A percentile compares a stretch with the other conserved stretches of the same genome.
phyloP scores from a whole-genome alignment of 306 rosid genomes.

The Comarum palustre region DNA sequence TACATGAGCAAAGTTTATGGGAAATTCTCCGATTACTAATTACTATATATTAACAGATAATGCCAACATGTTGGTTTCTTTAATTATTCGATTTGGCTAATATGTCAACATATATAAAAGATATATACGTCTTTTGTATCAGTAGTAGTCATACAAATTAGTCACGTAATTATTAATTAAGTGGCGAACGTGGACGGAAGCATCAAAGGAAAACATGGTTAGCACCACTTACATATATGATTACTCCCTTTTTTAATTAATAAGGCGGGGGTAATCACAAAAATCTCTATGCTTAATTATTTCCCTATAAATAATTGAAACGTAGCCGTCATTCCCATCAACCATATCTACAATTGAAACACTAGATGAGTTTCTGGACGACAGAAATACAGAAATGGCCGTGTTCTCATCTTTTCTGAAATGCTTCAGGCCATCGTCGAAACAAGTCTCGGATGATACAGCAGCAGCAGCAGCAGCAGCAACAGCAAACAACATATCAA shows the following conservation, averaged over 20 bases:
- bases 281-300: background rate
- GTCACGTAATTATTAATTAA: background rate
- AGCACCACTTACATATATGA: too few species aligned
- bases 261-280: too few species aligned
- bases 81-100: background rate
- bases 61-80: background rate
- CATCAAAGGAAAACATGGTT: background rate
- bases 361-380: too few species aligned
- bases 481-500: background rate
- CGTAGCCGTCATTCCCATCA: background rate
- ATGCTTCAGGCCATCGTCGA: constrained; percentile 8
- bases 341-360: background rate
- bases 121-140: background rate
- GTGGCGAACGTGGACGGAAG: background rate
- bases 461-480: background rate
- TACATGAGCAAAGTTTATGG: background rate
- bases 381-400: background rate
- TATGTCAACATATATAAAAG: background rate
- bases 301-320: background rate
- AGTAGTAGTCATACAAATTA: background rate
- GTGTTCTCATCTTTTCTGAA: background rate
- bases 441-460: background rate
- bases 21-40: background rate
- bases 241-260: too few species aligned
- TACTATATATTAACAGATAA: too few species aligned